Evolutionary conservation across 108 stramenopile species (phyloP), one percentile per base, ranked within the genome.

Genomic region (Mayamaea pseudoterrestris): DNA sequence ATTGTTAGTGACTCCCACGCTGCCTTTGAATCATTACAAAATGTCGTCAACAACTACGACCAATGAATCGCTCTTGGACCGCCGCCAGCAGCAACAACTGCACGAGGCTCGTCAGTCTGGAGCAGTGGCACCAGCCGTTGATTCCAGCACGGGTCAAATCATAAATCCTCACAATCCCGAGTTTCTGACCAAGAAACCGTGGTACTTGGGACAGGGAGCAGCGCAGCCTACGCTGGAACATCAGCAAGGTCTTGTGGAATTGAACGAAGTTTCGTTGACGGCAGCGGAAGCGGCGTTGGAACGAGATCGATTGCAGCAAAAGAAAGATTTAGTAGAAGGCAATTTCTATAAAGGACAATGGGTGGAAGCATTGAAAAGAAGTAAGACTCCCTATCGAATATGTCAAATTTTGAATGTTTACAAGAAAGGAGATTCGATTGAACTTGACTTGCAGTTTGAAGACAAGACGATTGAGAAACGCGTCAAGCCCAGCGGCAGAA

Each of bases 131-230:
- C 93, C 94, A 8, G 81, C 69, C 46, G 68, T 85, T 0, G 96
- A 97, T 65, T 68, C 87, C 56, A 90, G 81, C 44, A 78, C 84
- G 11, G 87, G 87, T 28, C 20, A 45, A 13, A 98, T 98, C 82
- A 94, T 99, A 66, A 99, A 99, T 58, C 98, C 98, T 16, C 98
- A 99, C 84, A 97, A 98, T 53, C 98, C 98, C 40, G 96, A 97
- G 58, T 99, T 97, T 70, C 95, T 99, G 54, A 93, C 96, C 14
- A 93, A 94, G 54, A 70, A 83, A 51, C 98, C 98, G 28, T 98
- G 97, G 97, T 99, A 98, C 60, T 70, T 99, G 40, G 91, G 93
- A 42, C 72, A 67, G 7, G 52, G 21, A 24, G 50, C 50, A 3
- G 71, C 59, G 13, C 55, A 36, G 13, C 93, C 93, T 0, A 83